These are phyloP conservation scores for Sphaerulina vaccinii DNA, from an alignment of 2,329 filamentous ascomycete genomes.

Conservation along the genomic window DNA sequence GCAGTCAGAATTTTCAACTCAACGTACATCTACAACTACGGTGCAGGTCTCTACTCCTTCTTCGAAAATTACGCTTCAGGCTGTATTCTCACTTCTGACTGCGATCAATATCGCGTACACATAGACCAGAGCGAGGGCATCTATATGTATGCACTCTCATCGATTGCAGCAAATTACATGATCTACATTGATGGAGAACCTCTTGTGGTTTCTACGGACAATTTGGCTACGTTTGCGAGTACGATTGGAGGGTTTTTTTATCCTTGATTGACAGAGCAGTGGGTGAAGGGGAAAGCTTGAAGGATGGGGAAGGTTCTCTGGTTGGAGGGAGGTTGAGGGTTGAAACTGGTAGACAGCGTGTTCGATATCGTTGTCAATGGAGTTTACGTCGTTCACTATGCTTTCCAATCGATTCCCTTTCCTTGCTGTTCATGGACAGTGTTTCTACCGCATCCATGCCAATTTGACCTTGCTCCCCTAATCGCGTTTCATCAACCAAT, in stretches of 20 bases:
- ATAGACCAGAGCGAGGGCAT: slow-evolving; percentile 44
- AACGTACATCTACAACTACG: slow-evolving; percentile 46
- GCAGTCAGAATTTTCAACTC: slow-evolving; percentile 70
- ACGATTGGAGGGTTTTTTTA: slow-evolving; percentile 6
- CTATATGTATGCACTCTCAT: slow-evolving; percentile 45
- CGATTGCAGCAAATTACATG: slow-evolving; percentile 50
- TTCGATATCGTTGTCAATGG: too few species aligned
- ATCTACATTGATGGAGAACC: slow-evolving; percentile 37
- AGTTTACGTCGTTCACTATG: too few species aligned
- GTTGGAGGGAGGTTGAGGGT: too few species aligned
- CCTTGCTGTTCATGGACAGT: too few species aligned
- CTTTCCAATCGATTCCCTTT: too few species aligned
- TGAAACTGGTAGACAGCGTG: too few species aligned
- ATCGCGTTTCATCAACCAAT: too few species aligned
- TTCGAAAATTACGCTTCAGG: slow-evolving; percentile 56
- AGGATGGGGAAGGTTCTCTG: too few species aligned
- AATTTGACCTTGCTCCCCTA: too few species aligned
- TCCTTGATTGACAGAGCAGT: background rate
- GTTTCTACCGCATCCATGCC: too few species aligned
- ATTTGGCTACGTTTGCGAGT: slow-evolving; percentile 7
- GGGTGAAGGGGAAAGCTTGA: too few species aligned
- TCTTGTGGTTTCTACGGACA: slow-evolving; percentile 23
- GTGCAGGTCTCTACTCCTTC: slow-evolving; percentile 56
- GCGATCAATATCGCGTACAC: slow-evolving; percentile 50
- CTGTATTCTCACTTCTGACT: slow-evolving; percentile 48